Evolutionary conservation across 495 filamentous ascomycete genomes (phyloP), one percentile per base, ranked within the genome.

Genomic region (Penicillium crystallinum): DNA sequence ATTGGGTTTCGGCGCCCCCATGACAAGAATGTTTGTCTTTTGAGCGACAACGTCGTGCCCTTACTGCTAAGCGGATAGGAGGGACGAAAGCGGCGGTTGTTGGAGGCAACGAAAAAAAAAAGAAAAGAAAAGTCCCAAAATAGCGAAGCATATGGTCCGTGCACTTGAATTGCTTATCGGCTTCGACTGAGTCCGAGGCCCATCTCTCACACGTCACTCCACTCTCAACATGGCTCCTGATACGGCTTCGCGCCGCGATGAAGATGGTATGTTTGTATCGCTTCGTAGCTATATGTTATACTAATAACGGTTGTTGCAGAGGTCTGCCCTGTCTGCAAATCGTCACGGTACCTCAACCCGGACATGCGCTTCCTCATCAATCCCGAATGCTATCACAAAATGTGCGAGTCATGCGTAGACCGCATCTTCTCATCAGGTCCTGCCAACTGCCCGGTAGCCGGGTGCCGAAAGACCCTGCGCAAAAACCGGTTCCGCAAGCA

Each of bases 351-450:
- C 76, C 83, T 97, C 64, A 97, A 96, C 74, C 84, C 83, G 19
- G 83, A 89, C 72, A 91, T 99, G 82, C 77, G 81, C 46, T 96
- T 99, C 72, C 87, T 95, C 55, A 89, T 97, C 69, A 96, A 97
- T 69, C 88, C 92, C 15, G 89, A 95, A 75, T 99, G 93, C 80
- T 99, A 97, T 78, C 93, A 99, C 80, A 89, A 88, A 55, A 96
- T 99, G 90, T 99, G 93, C 73, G 81, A 85, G 61, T 88, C 86
- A 30, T 97, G 93, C 76, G 92, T 97, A 43, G 88, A 91, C 74
- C 86, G 91, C 22, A 89, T 96, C 54, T 98, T 97, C 80, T 87
- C 86, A 21, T 83, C 85, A 19, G 92, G 93, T 0, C 93, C 95
- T 0, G 86, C 90, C 11, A 84, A 87, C 39, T 99, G 93, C 58